Evolutionary conservation across 371 early-diverging fungal genomes (phyloP), one percentile per base, ranked within the genome.

Genomic region (Mortierella sp.): DNA sequence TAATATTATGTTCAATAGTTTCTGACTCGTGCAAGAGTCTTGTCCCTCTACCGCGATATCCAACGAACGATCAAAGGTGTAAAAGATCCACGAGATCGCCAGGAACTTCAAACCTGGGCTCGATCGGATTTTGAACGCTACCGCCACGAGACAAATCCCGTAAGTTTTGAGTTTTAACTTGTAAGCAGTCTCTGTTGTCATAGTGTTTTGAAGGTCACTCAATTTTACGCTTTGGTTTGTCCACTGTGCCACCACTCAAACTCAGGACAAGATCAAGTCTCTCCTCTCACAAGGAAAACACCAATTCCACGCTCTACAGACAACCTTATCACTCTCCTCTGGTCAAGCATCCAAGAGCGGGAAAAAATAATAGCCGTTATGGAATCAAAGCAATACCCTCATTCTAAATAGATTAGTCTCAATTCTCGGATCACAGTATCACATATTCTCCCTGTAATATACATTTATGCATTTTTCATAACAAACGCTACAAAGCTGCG

Each of bases 71-170:
- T 87, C 28, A 89, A 88, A 62, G 40, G 63, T 45, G 86, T 87
- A 43, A 77, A 90, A 66, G 84, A 86, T 56, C 86, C 89, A 22
- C 32, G 62, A 0, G 86, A 88, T 32, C 87, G 87, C 3, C 68
- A 84, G 62, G 89, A 89, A 66, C 68, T 91, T 8, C 81, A 87
- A 22, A 80, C 83, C 17, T 91, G 87, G 86, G 89, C 89, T 13
- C 85, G 90, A 57, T 72, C 86, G 3, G 91, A 91, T 58, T 90
- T 91, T 79, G 91, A 91, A 71, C 88, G 86, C 22, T 87, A 87
- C 59, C 85, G 89, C 13, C 66, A 82, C 28, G 91, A 89, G 42
- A 86, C 72, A 43, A 85, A 86, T 57, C 77, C 88, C 60, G 91
- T 88, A 89, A 65, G 76, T 19, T 19, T 3, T 31, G 13, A 1